Base-by-base conservation (phyloP, 345 rosid species). In the Acer yangbiense region DNA sequence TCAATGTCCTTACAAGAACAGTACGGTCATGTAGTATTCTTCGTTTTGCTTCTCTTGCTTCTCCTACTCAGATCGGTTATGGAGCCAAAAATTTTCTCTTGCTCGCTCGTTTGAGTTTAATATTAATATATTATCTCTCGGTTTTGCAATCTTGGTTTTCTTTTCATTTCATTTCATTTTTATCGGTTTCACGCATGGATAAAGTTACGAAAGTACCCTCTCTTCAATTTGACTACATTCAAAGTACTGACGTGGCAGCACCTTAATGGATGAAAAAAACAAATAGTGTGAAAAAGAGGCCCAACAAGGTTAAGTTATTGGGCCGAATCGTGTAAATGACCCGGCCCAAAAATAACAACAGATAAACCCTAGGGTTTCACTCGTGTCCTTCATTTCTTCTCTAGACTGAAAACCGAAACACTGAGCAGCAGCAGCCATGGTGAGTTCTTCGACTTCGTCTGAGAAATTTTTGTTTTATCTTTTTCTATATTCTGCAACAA, bases 341-440 rank as follows among this genome's bases (percentile, higher is more conserved):
- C 6, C 23, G 60, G 80, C 75, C 71, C 81, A 60, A 35, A 5
- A 4, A 75, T 5, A 9, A 52, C 0, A 7, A 32, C 3, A 1
- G 9, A 41, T 27, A 72, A 76, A 68, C 80, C 77, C 77, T 75
- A 71, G 54, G n/a, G 65, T 65, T 65, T 52, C 61, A 10, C 16
- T 44, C 20, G 0, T 20, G 27, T 32, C 9, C 21, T 4, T 6
- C 48, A 2, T 3, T 58, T 60, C 23, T 71, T 7, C 29, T 16
- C 63, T 17, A 7, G 54, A n/a, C 63, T n/a, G 60, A 50, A 29
- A 29, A 61, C 1, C 46, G 70, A 18, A n/a, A 50, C 63, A 3
- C 48, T 32, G 32, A 44, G 54, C 2, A 80, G 66, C 23, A 60
- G 66, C 17, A 70, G 77, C 71, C 61, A 82, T 82, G 85, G 85